These are phyloP conservation scores for Microthlaspi erraticum DNA, from an alignment of 345 rosid species.

Conservation along the genomic window DNA sequence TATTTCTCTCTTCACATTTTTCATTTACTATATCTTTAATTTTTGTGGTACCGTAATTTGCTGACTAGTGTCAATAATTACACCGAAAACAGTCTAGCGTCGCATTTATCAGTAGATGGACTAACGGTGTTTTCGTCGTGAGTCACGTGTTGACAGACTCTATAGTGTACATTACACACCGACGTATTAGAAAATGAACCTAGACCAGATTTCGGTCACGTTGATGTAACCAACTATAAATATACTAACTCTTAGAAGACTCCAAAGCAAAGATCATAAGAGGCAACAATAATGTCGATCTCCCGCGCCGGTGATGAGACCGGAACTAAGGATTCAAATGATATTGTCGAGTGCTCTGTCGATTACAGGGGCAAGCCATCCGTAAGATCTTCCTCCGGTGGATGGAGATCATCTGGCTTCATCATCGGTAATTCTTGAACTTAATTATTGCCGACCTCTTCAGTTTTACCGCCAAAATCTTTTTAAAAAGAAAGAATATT, in stretches of 20 bases:
- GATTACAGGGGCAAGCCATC: conserved; percentile 23
- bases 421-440: conserved; percentile 16
- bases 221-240: background rate
- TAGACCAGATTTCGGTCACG: conserved; percentile 9
- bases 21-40: background rate
- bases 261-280: background rate
- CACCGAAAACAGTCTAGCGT: background rate
- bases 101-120: background rate
- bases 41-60: background rate
- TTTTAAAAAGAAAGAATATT: background rate
- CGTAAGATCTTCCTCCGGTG: background rate
- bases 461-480: conserved; percentile 8
- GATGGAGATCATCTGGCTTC: conserved; percentile 20
- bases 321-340: conserved; percentile 9
- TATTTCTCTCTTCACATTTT: background rate
- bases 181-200: background rate
- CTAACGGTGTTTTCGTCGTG: background rate
- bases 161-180: background rate
- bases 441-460: background rate
- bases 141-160: background rate
- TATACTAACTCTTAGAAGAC: background rate
- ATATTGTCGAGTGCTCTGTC: background rate
- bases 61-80: background rate
- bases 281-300: conserved; percentile 29
- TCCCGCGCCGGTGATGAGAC: background rate